Evolutionary conservation across 148 eudicot genomes (phyloP).

Genomic region (Rhododendron henanense): DNA sequence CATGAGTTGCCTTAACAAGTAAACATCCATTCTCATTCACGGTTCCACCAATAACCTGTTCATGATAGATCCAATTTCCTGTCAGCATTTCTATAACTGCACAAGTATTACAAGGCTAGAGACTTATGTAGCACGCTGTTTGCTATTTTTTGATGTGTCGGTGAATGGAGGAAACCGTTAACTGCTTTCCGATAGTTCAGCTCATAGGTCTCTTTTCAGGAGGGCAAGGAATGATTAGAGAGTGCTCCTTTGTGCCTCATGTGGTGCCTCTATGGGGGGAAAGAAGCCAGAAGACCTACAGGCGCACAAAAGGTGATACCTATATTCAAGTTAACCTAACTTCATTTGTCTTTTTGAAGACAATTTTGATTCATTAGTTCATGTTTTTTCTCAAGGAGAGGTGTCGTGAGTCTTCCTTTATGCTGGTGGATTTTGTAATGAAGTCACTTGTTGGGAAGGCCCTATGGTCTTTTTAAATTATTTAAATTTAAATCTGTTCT

Average conservation of each 20-base stretch:
- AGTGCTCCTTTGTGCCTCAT: background rate
- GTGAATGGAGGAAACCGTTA: background rate
- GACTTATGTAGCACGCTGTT: background rate
- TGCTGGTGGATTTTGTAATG: background rate
- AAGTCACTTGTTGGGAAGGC: background rate
- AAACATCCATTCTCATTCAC: conserved; percentile 92
- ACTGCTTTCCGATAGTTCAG: background rate
- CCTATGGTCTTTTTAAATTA: background rate
- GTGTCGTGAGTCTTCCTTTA: background rate
- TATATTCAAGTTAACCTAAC: background rate
- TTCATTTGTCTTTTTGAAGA: background rate
- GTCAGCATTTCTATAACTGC: conserved; percentile 3
- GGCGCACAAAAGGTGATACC: background rate
- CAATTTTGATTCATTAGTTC: background rate
- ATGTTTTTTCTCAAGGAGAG: background rate
- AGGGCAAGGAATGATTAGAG: background rate
- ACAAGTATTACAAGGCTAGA: background rate
- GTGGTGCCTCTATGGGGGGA: background rate
- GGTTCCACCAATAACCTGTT: conserved; percentile 96
- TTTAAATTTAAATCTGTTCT: background rate
- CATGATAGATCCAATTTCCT: background rate
- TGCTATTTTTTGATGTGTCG: background rate
- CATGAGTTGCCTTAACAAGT: conserved; percentile 82
- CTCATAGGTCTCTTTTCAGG: background rate
- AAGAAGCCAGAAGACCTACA: background rate